Base-by-base conservation (phyloP, 176 grass and related monocot species). In the Oryza nivara region DNA sequence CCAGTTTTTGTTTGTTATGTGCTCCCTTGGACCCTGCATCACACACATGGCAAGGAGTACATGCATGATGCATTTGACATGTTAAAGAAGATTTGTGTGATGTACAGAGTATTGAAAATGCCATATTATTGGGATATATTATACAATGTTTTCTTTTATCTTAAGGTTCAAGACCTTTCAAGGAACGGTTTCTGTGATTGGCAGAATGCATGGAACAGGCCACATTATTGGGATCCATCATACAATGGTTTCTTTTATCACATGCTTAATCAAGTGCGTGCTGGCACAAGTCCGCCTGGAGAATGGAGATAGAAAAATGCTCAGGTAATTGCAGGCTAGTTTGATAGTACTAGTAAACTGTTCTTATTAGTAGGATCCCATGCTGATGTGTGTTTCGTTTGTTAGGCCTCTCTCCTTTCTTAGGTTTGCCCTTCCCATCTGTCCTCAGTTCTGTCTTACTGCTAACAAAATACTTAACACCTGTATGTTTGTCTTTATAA, bases 21-120 rank as follows among this genome's bases (percentile, higher is more conserved):
- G 17, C 84, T 84, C 70, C 84, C 69, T 65, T 87, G 80, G 3
- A 70, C 75, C 84, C 75, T 87, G 89, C 74, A 80, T 79, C 22
- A 52, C 22, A 90, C 89, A 90, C 79, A 90, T 90, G 84, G 84
- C 88, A 87, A 68, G 68, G 49, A 40, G 9, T 36, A 49, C 61
- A 65, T 1, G 61, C 46, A n/a, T 65, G 48, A 65, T 1, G 61
- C 46, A n/a, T 65, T 44, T 45, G 79, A 72, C 13, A 77, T 65
- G 84, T 80, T 70, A 69, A 73, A 65, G 41, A 32, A 70, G 49
- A 3, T 48, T 78, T 79, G 35, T 20, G 81, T 87, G 23, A 35
- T 34, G 75, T 83, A 58, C 73, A 83, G 89, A 10, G 70, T 71
- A 63, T 67, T 12, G 73, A 63, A 28, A 79, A 47, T 32, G 63